Evolutionary conservation across 768 basidiomycete species (phyloP), one percentile per base, ranked within the genome.

Genomic region (Lentinula guzmanii): DNA sequence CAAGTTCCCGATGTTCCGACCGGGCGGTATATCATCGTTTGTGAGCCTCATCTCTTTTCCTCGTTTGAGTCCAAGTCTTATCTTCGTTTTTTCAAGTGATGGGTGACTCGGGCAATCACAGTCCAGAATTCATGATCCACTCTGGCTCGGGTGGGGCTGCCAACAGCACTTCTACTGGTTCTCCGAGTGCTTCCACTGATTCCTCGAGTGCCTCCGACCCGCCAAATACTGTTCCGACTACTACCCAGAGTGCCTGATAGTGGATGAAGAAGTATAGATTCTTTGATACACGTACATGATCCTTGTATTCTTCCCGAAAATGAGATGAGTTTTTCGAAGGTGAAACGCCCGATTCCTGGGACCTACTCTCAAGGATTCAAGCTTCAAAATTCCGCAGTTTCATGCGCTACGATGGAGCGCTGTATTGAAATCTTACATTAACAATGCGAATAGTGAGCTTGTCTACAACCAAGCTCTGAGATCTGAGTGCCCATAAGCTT

Each of bases 61-160:
- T 45, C 8, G 16, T 9, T 21, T 31, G 24, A 11, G 11, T 52
- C 39, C 16, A 54, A 4, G 60, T 58, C 65, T 15, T 56, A 58
- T 31, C 9, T n/a, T 10, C 62, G 37, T 39, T 39, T 39, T 7
- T 21, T 16, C 15, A 62, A 83, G 82, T 85, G 24, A 70, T 84
- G 35, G 84, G 85, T 9, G 81, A 84, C 68, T 84, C 84, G n/a
- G 85, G 83, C 33, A 81, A 87, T 69, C 65, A 64, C 48, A 83
- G 79, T 63, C 75, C 76, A 1, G 2, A 61, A 56, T 87, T 88
- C 66, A 76, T 71, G 10, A 86, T 86, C 65, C 31, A 56, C 1
- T 18, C 39, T 56, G 41, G 24, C 13, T 34, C 39, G 3, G 53
- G 35, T 24, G 41, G 39, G 16, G 33, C 53, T 39, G 5, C 34